Evolutionary conservation across 2,329 filamentous ascomycete genomes (phyloP).

Genomic region (Talaromyces pinophilus): DNA sequence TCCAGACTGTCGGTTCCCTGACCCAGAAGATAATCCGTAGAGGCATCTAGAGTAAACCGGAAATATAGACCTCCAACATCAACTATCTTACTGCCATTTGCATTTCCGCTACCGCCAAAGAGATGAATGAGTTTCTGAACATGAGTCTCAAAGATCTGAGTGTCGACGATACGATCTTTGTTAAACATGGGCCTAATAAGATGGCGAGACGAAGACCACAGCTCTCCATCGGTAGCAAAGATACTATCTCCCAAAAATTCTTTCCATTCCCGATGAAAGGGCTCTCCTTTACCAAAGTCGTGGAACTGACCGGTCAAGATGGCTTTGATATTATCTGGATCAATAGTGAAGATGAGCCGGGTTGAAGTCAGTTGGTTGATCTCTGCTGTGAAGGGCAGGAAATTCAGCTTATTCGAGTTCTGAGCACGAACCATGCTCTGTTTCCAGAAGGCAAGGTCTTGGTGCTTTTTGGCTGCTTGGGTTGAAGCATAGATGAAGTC

Average conservation of each 20-base stretch:
- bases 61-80: conserved; percentile 57
- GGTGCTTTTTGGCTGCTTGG: conserved; percentile 53
- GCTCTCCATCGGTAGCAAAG: conserved; percentile 75
- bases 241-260: conserved; percentile 60
- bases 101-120: conserved; percentile 62
- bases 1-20: conserved; percentile 60
- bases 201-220: conserved; percentile 81
- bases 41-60: conserved; percentile 72
- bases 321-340: conserved; percentile 81
- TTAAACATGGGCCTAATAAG: conserved; percentile 86
- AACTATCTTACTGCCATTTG: conserved; percentile 68
- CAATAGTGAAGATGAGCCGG: conserved; percentile 62
- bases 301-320: conserved; percentile 75
- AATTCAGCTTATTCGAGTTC: conserved; percentile 33
- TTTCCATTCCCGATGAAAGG: conserved; percentile 71
- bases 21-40: conserved; percentile 78
- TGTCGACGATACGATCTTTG: conserved; percentile 78
- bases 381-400: conserved; percentile 60
- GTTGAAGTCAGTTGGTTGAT: conserved; percentile 35
- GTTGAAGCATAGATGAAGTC: conserved; percentile 65
- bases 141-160: conserved; percentile 75
- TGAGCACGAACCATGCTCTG: conserved; percentile 48
- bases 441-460: conserved; percentile 64
- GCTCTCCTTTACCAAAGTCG: conserved; percentile 76
- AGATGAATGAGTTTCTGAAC: conserved; percentile 66